A percentile compares a stretch with the other conserved stretches of the same genome.
Evolutionary conservation across 441 rosid genomes (phyloP).

Genomic region (Bocquillonia castaneifolia): DNA sequence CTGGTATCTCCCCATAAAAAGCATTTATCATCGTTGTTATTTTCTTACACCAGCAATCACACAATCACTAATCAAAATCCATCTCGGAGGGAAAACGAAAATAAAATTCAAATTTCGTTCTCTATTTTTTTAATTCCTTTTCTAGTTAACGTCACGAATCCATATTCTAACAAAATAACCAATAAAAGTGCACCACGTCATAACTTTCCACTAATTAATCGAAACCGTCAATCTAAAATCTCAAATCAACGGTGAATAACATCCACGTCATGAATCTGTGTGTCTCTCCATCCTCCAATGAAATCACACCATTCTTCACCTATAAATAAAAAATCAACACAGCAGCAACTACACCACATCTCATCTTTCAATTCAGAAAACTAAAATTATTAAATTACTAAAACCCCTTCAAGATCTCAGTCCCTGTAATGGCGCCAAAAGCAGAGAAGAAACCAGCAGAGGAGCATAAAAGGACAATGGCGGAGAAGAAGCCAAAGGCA

Average conservation of each 20-base stretch:
- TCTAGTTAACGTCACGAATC: background rate
- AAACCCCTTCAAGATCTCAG: too few relatives aligned
- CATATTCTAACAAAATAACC: background rate
- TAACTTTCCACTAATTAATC: background rate
- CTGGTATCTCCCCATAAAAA: too few relatives aligned
- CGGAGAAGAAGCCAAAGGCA: slow-evolving; percentile 34
- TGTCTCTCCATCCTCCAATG: slow-evolving; percentile 16
- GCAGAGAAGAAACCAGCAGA: slow-evolving; percentile 36
- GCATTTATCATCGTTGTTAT: too few relatives aligned
- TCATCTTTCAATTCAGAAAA: background rate
- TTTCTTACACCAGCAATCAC: too few relatives aligned
- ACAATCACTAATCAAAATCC: too few relatives aligned
- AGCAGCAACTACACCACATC: background rate
- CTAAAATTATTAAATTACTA: too few relatives aligned
- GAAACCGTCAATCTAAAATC: background rate
- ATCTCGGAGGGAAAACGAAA: background rate
- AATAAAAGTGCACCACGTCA: background rate
- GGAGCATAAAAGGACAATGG: slow-evolving; percentile 35
- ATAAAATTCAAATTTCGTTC: background rate
- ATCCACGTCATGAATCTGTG: slow-evolving; percentile 17
- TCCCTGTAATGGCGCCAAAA: slow-evolving; percentile 33
- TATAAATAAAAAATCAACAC: slow-evolving; percentile 7
- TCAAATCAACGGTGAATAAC: background rate
- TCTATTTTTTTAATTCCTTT: too few relatives aligned
- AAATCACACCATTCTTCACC: background rate